Evolutionary conservation across 2,329 filamentous ascomycete species (phyloP), one percentile per base, ranked within the genome.

Genomic region (Cercospora canescens): DNA sequence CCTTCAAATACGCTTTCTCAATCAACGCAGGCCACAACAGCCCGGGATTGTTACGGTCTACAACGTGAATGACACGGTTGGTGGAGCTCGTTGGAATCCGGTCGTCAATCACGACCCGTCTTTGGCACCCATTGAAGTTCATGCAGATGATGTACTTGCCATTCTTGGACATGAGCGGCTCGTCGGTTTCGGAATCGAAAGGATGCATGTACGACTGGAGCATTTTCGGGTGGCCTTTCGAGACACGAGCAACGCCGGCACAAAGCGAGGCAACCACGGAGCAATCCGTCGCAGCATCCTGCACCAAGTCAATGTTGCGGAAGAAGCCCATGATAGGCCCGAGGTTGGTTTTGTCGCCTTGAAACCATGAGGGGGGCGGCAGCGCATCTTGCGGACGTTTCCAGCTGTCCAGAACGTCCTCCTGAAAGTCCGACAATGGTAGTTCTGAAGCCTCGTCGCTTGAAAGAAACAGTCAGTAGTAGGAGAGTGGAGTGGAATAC

Each of bases 201-300:
- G 95, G 95, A 75, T 91, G 91, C 67, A 97, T 85, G 32, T 92
- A 85, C 4, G 88, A 87, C 1, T 88, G 84, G 21, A 96, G 85
- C 35, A 94, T 84, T 89, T 93, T 88, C 39, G 85, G 84, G 77
- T 90, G 86, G 1, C 90, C 90, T 18, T 88, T 88, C 67, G 89
- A 85, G 8, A 89, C 84, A 69, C 92, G 86, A 45, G 89, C 89
- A 67, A 90, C 89, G 26, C 88, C 89, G 28, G 94, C 93, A 76
- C 94, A 97, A 6, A 99, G 84, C 76, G 95, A 97, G 16, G 95
- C 95, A 30, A 99, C 94, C 3, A 99, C 94, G 1, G 95, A 98
- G 76, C 95, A 99, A 77, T 99, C 95, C 0, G 94, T 96, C 5
- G 94, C 94, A 66, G 96, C 89, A 78, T 99, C 95, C 79, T 99